Conservation (phyloP, 495 filamentous ascomycete genomes). For the Jackrogersella multiformis region DNA sequence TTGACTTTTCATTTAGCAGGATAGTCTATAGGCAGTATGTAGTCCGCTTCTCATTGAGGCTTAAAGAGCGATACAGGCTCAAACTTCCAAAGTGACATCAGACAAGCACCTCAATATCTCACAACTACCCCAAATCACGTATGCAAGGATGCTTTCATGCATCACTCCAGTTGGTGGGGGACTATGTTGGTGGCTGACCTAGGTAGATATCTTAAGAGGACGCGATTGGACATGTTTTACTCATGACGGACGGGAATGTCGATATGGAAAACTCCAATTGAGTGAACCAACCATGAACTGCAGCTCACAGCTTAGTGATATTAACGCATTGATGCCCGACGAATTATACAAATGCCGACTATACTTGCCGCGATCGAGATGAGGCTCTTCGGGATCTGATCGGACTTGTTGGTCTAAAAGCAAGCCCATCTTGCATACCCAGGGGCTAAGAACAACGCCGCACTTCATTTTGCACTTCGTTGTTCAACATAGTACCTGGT, state of each 20-base stretch:
- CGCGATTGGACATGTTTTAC: constrained; percentile 11
- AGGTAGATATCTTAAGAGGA: background rate
- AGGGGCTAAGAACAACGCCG: background rate
- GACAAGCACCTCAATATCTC: background rate
- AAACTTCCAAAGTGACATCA: background rate
- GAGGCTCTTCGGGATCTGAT: constrained; percentile 17
- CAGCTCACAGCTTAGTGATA: constrained; percentile 3
- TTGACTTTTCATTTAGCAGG: too few species aligned
- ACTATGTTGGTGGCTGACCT: constrained; percentile 4
- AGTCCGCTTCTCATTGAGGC: background rate
- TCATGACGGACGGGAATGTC: background rate
- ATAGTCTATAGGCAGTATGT: too few species aligned
- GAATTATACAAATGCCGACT: constrained; percentile 16
- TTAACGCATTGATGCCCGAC: constrained; percentile 8
- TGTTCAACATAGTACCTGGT: background rate
- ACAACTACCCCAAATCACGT: background rate
- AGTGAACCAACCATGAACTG: constrained; percentile 19
- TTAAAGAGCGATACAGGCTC: background rate
- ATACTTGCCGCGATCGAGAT: background rate
- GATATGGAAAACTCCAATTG: background rate
- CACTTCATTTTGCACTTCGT: background rate
- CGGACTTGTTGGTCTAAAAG: background rate
- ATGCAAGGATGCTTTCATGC: constrained; percentile 2
- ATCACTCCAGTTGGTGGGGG: constrained; percentile 12
- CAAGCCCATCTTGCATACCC: background rate